These are phyloP conservation scores for Linderina pennispora DNA, from an alignment of 192 early-diverging fungal species.

Conservation along the genomic window DNA sequence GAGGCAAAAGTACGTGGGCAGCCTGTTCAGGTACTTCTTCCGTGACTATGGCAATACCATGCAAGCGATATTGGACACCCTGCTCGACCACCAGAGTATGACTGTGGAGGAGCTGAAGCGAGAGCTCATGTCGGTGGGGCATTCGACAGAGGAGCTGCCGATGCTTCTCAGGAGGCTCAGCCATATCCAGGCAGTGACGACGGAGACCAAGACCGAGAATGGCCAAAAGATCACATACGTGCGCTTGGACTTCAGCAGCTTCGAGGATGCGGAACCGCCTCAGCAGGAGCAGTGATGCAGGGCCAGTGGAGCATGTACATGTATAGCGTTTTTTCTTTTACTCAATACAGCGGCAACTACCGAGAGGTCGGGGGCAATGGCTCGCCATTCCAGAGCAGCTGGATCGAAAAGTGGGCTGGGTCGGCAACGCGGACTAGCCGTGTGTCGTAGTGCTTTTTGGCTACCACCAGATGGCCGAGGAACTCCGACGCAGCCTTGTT, in stretches of 20 bases:
- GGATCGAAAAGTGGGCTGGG: constrained; percentile 29
- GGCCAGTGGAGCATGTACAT: neutral
- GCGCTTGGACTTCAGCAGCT: constrained; percentile 36
- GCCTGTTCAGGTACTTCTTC: constrained; percentile 41
- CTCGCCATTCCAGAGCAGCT: constrained; percentile 40
- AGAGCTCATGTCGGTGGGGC: constrained; percentile 27
- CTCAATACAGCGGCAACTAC: too few relatives aligned
- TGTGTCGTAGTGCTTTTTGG: constrained; percentile 37
- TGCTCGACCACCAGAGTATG: constrained; percentile 36
- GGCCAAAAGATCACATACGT: constrained; percentile 35
- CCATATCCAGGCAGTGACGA: constrained; percentile 24
- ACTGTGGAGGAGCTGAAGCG: constrained; percentile 33
- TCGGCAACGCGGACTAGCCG: constrained; percentile 12
- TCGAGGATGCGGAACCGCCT: constrained; percentile 8
- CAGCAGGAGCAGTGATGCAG: neutral
- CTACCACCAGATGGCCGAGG: constrained; percentile 27
- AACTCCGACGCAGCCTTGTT: constrained; percentile 32
- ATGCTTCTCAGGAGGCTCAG: constrained; percentile 28
- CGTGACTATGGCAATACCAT: constrained; percentile 42
- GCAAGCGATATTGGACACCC: constrained; percentile 32
- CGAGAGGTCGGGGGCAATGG: too few relatives aligned
- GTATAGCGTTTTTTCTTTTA: neutral
- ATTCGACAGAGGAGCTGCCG: constrained; percentile 30
- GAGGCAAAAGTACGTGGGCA: constrained; percentile 18
- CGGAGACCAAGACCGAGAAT: constrained; percentile 14